Base-by-base conservation (phyloP, 768 basidiomycete genomes). In the Daedalea quercina region DNA sequence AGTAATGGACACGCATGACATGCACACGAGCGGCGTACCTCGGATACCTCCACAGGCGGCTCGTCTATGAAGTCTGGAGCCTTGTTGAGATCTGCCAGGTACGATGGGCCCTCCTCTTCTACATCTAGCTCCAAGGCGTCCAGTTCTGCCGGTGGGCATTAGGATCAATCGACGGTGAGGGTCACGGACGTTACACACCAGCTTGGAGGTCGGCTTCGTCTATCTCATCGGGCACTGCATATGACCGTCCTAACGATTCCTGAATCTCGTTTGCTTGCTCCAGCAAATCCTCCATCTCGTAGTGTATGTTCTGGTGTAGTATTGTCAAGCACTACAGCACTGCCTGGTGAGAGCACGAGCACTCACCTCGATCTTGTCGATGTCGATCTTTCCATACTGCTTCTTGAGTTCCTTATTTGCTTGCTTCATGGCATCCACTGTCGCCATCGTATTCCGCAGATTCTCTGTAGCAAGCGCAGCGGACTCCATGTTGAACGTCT, bases 181-280 rank as follows among this genome's bases (percentile, higher is more conserved):
- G 48, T n/a, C 35, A 25, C 42, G 7, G 45, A 43, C 13, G 7
- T 34, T 2, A 64, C 80, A 45, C 63, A 88, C 95, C 95, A 43
- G 96, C 96, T 76, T 97, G 88, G 3, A 99, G 77, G 69, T 98
- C 96, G 8, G 90, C 92, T 67, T 99, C 96, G 69, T 99, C 96
- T 22, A 99, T 76, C 67, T 98, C 96, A 59, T 99, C 96, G 15
- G 96, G 96, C 0, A 98, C 90, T 13, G 87, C 90, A 68, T 99
- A 99, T 22, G 93, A 94, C 57, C 95, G 76, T 17, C 89, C 91
- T 22, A 99, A 73, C 20, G 87, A 82, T 68, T 98, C 96, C 64
- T 98, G 95, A 54, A 99, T 92, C 68, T 99, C 96, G 63, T 97
- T 98, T 9, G 94, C 90, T 67, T 96, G 93, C 63, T 98, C 96